These are phyloP conservation scores for Ligustrum vulgare DNA, from an alignment of 257 asterid species.

Conservation along the genomic window DNA sequence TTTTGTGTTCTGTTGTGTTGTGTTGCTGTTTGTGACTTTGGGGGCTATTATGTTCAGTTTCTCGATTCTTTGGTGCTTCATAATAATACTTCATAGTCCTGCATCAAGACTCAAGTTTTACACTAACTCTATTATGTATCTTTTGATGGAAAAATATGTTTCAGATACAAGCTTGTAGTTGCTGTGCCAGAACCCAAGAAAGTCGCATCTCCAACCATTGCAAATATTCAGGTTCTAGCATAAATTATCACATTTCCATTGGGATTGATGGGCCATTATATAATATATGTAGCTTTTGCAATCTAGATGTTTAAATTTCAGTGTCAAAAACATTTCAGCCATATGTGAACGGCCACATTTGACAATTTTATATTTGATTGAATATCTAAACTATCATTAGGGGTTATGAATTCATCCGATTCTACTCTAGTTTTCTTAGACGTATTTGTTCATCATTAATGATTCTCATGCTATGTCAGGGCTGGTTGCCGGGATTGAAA, in stretches of 20 bases:
- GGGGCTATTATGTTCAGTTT: background rate
- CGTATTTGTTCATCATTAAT: conserved; percentile 1
- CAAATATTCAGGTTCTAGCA: conserved; percentile 78
- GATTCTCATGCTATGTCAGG: conserved; percentile 50
- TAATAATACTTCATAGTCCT: conserved; percentile 17
- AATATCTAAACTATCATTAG: conserved; percentile 3
- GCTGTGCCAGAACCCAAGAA: conserved; percentile 85
- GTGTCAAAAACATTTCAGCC: background rate
- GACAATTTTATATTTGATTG: conserved; percentile 8
- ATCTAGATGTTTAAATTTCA: conserved; percentile 10
- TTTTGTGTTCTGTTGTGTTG: background rate
- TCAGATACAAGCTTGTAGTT: conserved; percentile 91
- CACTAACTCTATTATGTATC: conserved; percentile 5
- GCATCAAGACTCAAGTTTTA: conserved; percentile 9
- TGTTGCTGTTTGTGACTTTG: background rate
- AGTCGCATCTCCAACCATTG: conserved; percentile 75
- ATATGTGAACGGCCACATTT: background rate
- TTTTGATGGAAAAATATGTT: conserved; percentile 20
- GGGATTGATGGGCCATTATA: background rate
- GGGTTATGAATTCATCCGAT: background rate
- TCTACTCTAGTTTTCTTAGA: conserved; percentile 1
- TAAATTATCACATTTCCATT: conserved; percentile 19
- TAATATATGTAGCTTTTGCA: background rate
- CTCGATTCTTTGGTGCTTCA: conserved; percentile 10
- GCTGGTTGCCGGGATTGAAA: conserved; percentile 95